A percentile compares a stretch with the other conserved stretches of the same genome.
These are phyloP conservation scores for Beta corolliflora DNA, from an alignment of 179 eudicot genomes.

Conservation along the genomic window DNA sequence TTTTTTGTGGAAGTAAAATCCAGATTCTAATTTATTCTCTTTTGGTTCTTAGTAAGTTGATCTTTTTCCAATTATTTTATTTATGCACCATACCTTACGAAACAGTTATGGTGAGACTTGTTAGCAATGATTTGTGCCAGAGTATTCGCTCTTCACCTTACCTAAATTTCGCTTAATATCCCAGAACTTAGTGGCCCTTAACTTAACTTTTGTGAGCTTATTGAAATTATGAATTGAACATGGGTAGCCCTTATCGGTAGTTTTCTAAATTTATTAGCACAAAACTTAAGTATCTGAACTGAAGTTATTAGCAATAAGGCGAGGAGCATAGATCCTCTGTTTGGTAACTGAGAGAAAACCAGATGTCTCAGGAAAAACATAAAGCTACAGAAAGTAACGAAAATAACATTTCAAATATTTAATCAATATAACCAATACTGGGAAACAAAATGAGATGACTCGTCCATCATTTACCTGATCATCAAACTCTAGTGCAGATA, in stretches of 20 bases:
- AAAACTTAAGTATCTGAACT: no score
- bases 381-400: background rate
- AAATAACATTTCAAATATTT: background rate
- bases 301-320: no score
- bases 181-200: no score
- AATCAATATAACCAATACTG: background rate
- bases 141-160: no score
- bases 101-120: background rate
- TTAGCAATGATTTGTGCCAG: background rate
- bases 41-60: background rate
- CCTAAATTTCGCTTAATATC: no score
- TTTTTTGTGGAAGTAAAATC: no score
- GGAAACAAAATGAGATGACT: conserved; percentile 11
- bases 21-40: background rate
- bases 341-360: background rate
- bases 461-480: conserved; percentile 48
- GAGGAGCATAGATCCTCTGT: background rate
- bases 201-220: no score
- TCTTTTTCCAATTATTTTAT: no score
- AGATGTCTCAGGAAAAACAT: background rate
- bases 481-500: conserved; percentile 80
- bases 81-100: no score
- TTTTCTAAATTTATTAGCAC: no score
- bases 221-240: no score
- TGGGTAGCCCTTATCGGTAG: no score